phyloP scores from a whole-genome alignment of 176 grass and related monocot species.

The Carex kokanica region DNA sequence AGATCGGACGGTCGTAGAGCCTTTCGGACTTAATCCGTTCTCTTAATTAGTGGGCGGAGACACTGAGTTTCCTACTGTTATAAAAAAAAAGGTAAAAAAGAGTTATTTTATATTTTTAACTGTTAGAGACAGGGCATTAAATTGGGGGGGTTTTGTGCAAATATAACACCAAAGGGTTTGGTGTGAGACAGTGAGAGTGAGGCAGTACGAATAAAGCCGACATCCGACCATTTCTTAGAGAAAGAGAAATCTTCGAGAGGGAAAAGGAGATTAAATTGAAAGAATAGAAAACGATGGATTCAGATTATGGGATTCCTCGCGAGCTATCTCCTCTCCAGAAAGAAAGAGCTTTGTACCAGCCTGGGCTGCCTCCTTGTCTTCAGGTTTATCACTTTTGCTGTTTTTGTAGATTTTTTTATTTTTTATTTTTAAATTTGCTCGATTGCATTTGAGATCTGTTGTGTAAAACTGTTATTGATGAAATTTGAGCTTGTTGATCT shows the following conservation, averaged over 20 bases:
- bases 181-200: slow-evolving; percentile 19
- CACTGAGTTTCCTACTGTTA: too few relatives aligned
- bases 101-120: background rate
- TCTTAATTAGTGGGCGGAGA: too few relatives aligned
- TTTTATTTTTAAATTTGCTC: slow-evolving; percentile 7
- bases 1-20: too few relatives aligned
- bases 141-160: background rate
- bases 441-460: background rate
- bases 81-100: background rate
- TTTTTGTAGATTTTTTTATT: slow-evolving; percentile 14
- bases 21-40: too few relatives aligned
- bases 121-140: background rate
- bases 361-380: slow-evolving; percentile 86
- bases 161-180: slow-evolving; percentile 6
- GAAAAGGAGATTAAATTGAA: background rate
- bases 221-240: slow-evolving; percentile 3
- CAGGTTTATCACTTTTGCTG: slow-evolving; percentile 44
- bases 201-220: slow-evolving; percentile 3
- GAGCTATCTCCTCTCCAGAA: slow-evolving; percentile 89
- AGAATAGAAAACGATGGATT: slow-evolving; percentile 49
- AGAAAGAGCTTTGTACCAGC: slow-evolving; percentile 68
- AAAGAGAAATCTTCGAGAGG: background rate
- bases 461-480: background rate
- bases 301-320: slow-evolving; percentile 84
- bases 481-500: background rate